Percentiles rank a stretch among this genome's conserved stretches.
Evolutionary conservation across 345 rosid genomes (phyloP).

Genomic region (Hibiscus trionum): DNA sequence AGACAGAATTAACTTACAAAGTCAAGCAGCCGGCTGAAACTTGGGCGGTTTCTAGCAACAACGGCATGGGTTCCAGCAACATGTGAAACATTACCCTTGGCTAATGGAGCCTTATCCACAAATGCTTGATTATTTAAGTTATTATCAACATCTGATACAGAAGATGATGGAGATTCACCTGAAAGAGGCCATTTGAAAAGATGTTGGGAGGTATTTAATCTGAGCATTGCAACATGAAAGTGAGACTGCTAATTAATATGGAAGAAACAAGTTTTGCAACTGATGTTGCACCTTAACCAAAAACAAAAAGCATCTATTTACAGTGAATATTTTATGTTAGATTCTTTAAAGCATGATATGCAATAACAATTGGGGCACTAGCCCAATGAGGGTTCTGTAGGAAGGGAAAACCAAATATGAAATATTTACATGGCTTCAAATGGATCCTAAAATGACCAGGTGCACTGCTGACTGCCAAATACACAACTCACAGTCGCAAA

Average conservation of each 20-base stretch:
- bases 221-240: not conserved
- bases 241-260: not conserved
- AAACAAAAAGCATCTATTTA: not conserved
- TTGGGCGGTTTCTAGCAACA: constrained; percentile 36
- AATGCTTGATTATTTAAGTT: constrained; percentile 49
- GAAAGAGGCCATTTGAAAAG: constrained; percentile 20
- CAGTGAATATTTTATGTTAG: not conserved
- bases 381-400: not conserved
- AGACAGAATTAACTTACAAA: constrained; percentile 46
- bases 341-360: not conserved
- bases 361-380: not conserved
- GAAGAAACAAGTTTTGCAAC: not conserved
- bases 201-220: not conserved
- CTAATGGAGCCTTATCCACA: constrained; percentile 38
- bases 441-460: not conserved
- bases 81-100: constrained; percentile 38
- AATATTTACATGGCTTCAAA: not conserved
- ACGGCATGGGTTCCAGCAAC: constrained; percentile 39
- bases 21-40: constrained; percentile 44
- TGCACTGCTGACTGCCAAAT: not conserved
- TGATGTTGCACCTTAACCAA: not conserved
- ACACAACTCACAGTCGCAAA: not conserved
- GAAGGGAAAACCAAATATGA: not conserved
- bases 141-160: constrained; percentile 68
- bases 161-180: constrained; percentile 93